phyloP scores from a whole-genome alignment of 163 green algal genomes.

The Scenedesmus sp. region DNA sequence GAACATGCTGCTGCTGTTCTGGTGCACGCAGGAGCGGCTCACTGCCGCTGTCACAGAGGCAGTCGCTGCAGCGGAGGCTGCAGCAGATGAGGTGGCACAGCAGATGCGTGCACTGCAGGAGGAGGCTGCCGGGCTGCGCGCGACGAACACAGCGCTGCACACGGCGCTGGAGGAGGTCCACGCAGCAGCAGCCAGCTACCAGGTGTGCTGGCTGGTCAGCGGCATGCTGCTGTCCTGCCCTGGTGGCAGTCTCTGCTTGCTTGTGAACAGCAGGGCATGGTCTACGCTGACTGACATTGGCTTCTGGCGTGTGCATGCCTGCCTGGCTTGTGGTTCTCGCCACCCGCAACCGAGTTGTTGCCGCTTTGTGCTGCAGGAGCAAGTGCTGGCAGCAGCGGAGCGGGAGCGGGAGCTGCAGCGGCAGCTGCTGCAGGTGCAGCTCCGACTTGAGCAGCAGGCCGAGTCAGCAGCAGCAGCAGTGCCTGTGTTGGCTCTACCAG shows the following conservation, averaged over 20 bases:
- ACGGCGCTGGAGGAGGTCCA: constrained; percentile 52
- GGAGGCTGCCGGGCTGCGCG: constrained; percentile 34
- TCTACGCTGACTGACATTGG: too few relatives aligned
- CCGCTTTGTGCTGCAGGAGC: constrained; percentile 53
- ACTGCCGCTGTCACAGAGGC: constrained; percentile 42
- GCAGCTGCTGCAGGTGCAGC: constrained; percentile 57
- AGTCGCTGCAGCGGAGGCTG: constrained; percentile 40
- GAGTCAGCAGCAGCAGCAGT: constrained; percentile 17
- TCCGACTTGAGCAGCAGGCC: constrained; percentile 54
- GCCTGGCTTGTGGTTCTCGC: neutral
- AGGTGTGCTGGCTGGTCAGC: constrained; percentile 9
- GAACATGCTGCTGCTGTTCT: neutral
- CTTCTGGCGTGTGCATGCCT: neutral
- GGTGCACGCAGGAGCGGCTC: constrained; percentile 33
- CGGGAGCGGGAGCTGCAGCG: constrained; percentile 61
- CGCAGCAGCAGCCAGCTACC: constrained; percentile 39
- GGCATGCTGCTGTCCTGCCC: neutral
- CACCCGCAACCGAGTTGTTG: neutral
- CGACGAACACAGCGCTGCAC: constrained; percentile 39
- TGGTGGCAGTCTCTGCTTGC: neutral
- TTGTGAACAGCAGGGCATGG: too few relatives aligned
- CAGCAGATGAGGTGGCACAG: constrained; percentile 52
- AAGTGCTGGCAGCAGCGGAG: constrained; percentile 52
- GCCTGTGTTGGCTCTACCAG: neutral
- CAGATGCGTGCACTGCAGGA: constrained; percentile 27